A percentile compares a stretch with the other conserved stretches of the same genome.
These are phyloP conservation scores for Rheum nobile DNA, from an alignment of 148 eudicot genomes.

Conservation along the genomic window DNA sequence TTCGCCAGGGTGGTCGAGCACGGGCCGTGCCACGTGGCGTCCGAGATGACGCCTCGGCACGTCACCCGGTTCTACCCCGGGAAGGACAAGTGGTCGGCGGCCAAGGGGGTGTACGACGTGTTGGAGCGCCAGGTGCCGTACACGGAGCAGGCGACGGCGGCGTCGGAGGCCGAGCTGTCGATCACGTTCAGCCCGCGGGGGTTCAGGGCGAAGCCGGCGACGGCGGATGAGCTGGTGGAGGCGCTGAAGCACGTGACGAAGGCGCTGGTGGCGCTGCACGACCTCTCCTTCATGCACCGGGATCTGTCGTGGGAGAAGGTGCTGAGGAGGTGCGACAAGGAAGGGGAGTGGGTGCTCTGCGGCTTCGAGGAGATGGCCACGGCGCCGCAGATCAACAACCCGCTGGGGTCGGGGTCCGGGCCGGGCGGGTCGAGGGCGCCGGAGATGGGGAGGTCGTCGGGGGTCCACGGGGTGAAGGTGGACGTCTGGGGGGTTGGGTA, in stretches of 20 bases:
- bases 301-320: constrained; percentile 75
- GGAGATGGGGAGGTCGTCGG: constrained; percentile 51
- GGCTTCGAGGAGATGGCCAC: constrained; percentile 73
- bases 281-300: constrained; percentile 73
- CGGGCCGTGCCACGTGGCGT: constrained; percentile 27
- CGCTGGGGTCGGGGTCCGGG: constrained; percentile 12
- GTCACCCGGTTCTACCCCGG: constrained; percentile 34
- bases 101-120: constrained; percentile 56
- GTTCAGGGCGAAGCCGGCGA: constrained; percentile 34
- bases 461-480: constrained; percentile 75
- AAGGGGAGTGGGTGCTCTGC: constrained; percentile 41
- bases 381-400: constrained; percentile 61
- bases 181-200: constrained; percentile 62
- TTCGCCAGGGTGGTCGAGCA: constrained; percentile 31
- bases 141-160: constrained; percentile 25
- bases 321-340: constrained; percentile 15
- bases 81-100: constrained; percentile 40
- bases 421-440: constrained; percentile 41
- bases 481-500: constrained; percentile 83
- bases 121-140: constrained; percentile 55
- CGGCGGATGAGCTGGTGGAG: constrained; percentile 36
- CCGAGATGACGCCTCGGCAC: constrained; percentile 48
- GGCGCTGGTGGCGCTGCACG: constrained; percentile 68
- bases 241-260: constrained; percentile 72
- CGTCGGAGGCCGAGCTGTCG: constrained; percentile 32